These are phyloP conservation scores for Hypoxylon sp. DNA, from an alignment of 2,329 filamentous ascomycete species.

Conservation along the genomic window DNA sequence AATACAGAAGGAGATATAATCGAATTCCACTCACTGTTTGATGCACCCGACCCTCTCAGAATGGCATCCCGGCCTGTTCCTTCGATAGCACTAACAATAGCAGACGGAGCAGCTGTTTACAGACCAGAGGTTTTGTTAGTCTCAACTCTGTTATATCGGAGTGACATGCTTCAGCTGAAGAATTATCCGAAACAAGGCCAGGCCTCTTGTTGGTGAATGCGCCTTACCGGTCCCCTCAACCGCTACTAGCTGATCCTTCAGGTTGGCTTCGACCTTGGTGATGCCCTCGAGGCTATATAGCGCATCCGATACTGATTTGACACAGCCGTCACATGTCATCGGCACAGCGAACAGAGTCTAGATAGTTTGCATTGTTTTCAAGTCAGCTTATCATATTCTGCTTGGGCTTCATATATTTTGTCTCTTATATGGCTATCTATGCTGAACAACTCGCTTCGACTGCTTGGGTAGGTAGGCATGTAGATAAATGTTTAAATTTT, in stretches of 20 bases:
- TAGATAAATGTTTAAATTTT: not conserved
- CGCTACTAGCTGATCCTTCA: constrained; percentile 85
- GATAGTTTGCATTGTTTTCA: constrained; percentile 49
- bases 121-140: constrained; percentile 32
- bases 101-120: constrained; percentile 80
- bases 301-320: constrained; percentile 86
- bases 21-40: constrained; percentile 76
- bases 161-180: constrained; percentile 43
- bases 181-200: constrained; percentile 25
- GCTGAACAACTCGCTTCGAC: not conserved
- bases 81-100: constrained; percentile 91
- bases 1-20: constrained; percentile 37
- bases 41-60: constrained; percentile 86
- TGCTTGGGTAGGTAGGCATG: not conserved
- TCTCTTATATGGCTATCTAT: constrained; percentile 20
- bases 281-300: constrained; percentile 85
- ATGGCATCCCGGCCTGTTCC: constrained; percentile 94
- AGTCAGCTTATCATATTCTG: constrained; percentile 44
- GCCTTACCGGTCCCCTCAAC: constrained; percentile 83
- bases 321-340: constrained; percentile 90
- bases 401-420: constrained; percentile 3
- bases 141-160: constrained; percentile 16
- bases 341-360: constrained; percentile 96
- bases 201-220: constrained; percentile 17
- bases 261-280: constrained; percentile 83